Evolutionary conservation across 2,329 filamentous ascomycete genomes (phyloP), one percentile per base, ranked within the genome.

Genomic region (Cladosporium sp.): DNA sequence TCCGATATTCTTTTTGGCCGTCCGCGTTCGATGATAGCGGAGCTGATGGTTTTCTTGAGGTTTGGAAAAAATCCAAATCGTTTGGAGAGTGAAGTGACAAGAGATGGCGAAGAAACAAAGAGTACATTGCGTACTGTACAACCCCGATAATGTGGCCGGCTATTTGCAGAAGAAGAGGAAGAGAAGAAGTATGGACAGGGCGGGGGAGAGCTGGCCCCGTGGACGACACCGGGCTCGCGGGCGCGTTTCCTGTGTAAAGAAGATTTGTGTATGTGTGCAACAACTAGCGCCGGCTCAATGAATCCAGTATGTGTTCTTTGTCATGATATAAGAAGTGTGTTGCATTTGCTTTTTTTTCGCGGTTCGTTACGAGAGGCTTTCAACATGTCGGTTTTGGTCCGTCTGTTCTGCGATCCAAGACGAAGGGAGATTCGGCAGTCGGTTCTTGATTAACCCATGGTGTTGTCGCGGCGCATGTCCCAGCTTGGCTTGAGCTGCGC

Each of bases 401-500:
- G 22, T 28, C 22, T 28, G 22, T 28, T 4, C 22, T 28, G 22
- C 22, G 22, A 28, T 28, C 22, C 22, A 28, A 28, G 22, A 28
- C 22, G 22, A 28, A 28, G 22, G 22, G 22, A 28, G 7, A 28
- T 28, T 28, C 22, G 22, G 22, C 22, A 7, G 22, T 28, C 22
- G 22, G 22, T 28, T 5, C 7, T 28, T 28, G n/a, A 14, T 31
- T 44, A 49, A 18, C 52, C 52, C 32, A 49, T 42, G 11, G 44
- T 43, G 13, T 43, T 54, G 40, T 54, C 46, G 16, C 43, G 41
- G 42, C 68, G 64, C 70, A 82, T 71, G 64, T 78, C 73, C 77
- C 79, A 79, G 54, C 72, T 72, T 34, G 82, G 82, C 61, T 72
- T 72, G 66, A 85, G 70, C 58, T 82, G 74, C n/a, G 70, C 71